These are phyloP conservation scores for Fusarium denticulatum DNA, from an alignment of 2,329 filamentous ascomycete species.

Conservation along the genomic window DNA sequence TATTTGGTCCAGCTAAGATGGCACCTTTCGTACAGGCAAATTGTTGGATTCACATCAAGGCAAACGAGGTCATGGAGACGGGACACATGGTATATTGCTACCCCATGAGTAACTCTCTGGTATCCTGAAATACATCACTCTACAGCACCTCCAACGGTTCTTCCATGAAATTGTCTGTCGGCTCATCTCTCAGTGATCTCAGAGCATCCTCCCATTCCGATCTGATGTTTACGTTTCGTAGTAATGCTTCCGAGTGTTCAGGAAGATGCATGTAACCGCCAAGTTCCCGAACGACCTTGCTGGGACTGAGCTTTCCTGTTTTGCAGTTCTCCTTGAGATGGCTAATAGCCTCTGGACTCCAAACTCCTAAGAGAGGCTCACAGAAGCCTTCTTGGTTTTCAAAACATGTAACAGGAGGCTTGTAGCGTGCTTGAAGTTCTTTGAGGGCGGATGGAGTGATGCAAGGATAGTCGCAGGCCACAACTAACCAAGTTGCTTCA, in stretches of 20 bases:
- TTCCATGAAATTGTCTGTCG: background rate
- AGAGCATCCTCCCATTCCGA: background rate
- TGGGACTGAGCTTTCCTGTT: background rate
- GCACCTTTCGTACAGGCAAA: background rate
- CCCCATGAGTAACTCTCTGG: background rate
- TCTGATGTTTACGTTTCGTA: background rate
- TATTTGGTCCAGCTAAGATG: background rate
- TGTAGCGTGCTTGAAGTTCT: fast-evolving
- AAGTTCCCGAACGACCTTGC: background rate
- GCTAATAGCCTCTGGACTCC: background rate
- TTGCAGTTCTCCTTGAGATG: background rate
- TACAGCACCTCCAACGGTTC: background rate
- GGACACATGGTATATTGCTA: background rate
- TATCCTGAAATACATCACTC: too few relatives aligned
- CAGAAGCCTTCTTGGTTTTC: background rate
- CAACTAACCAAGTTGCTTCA: background rate
- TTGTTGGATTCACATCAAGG: background rate
- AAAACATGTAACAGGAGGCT: background rate
- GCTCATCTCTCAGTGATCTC: fast-evolving
- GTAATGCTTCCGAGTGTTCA: background rate
- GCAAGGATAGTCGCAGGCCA: background rate
- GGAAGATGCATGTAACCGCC: background rate
- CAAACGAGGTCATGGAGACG: background rate
- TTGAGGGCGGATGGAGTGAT: background rate
- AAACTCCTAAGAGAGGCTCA: background rate